These are phyloP conservation scores for Plasmodium sp. DNA, from an alignment of 169 alveolate species.

Conservation along the genomic window DNA sequence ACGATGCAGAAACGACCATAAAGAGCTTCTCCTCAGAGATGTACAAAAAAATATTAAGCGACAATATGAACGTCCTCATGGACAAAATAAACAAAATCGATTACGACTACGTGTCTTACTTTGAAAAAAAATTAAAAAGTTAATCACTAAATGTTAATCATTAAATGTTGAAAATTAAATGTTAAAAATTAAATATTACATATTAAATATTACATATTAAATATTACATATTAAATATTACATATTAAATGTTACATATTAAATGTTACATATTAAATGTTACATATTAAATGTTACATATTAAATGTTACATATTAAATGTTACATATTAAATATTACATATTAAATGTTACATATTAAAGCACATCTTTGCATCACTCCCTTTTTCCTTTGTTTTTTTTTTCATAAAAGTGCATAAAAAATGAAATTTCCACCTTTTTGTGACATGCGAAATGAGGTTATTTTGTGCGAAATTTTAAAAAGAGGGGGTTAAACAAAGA, in stretches of 20 bases:
- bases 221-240: too few relatives aligned
- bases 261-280: too few relatives aligned
- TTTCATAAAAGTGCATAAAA: slow-evolving; percentile 7
- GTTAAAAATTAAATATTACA: too few relatives aligned
- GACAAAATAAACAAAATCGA: slow-evolving; percentile 44
- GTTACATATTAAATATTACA: too few relatives aligned
- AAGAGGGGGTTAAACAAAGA: neutral
- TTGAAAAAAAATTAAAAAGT: slow-evolving; percentile 54
- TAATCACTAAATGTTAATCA: neutral
- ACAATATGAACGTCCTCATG: slow-evolving; percentile 13
- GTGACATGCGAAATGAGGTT: neutral
- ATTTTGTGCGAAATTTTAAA: neutral
- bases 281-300: too few relatives aligned
- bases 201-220: too few relatives aligned
- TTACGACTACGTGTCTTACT: slow-evolving; percentile 58
- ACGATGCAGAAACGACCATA: slow-evolving; percentile 16
- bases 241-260: neutral
- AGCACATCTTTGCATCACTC: neutral
- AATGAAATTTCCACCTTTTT: neutral
- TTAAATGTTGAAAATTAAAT: too few relatives aligned
- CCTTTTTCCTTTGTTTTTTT: neutral
- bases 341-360: neutral
- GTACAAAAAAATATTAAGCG: slow-evolving; percentile 42
- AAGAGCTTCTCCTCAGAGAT: slow-evolving; percentile 21
- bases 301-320: too few relatives aligned